Conservation (phyloP, 768 basidiomycete species). For the Candolleomyces efflorescens region DNA sequence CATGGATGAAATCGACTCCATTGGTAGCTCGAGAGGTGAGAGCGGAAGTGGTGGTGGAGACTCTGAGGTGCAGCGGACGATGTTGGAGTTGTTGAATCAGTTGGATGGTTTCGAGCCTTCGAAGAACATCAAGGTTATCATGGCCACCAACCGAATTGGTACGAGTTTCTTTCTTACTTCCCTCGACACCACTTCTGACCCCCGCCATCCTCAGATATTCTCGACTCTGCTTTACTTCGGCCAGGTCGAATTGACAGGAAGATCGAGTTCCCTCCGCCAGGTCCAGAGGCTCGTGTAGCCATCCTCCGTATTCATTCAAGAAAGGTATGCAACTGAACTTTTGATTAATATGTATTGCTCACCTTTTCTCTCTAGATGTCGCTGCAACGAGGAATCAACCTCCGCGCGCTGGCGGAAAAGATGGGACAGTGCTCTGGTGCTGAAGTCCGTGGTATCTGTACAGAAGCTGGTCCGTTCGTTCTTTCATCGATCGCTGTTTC, state of each 20-base stretch:
- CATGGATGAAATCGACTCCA: conserved; percentile 99
- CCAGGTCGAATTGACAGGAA: conserved; percentile 95
- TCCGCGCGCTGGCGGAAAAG: conserved; percentile 95
- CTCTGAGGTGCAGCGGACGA: conserved; percentile 86
- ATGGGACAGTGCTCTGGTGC: conserved; percentile 99
- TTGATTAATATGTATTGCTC: neutral
- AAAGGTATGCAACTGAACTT: conserved; percentile 49
- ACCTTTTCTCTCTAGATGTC: conserved; percentile 68
- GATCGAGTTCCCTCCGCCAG: conserved; percentile 98
- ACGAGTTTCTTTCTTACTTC: conserved; percentile 7
- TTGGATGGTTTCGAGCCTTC: conserved; percentile 93
- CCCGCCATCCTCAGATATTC: conserved; percentile 73
- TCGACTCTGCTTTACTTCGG: conserved; percentile 88
- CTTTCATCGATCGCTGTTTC: neutral
- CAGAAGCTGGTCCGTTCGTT: conserved; percentile 78
- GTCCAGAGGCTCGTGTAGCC: conserved; percentile 94
- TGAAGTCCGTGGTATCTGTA: conserved; percentile 95
- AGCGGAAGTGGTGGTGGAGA: conserved; percentile 88
- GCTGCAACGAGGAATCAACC: conserved; percentile 93
- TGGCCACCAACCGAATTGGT: conserved; percentile 98
- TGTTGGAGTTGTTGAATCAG: conserved; percentile 87
- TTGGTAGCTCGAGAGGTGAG: conserved; percentile 89
- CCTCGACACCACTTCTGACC: neutral
- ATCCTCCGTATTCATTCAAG: conserved; percentile 96
- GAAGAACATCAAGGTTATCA: conserved; percentile 94